These are phyloP conservation scores for Tulasnella sp. DNA, from an alignment of 768 basidiomycete species.

Conservation along the genomic window DNA sequence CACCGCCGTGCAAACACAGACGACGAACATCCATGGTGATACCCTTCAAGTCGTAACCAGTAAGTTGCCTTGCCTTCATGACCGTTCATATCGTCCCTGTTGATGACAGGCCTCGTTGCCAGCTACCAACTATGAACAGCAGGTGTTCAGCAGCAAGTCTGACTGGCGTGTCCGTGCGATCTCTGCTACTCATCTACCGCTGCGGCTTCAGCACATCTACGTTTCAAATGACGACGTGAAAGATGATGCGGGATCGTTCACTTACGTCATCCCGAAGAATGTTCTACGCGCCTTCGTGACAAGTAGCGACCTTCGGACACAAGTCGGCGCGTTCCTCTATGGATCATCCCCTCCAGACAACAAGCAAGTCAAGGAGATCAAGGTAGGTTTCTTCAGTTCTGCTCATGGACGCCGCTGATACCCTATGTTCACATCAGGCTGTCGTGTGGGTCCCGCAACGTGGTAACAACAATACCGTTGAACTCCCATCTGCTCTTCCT, in stretches of 20 bases:
- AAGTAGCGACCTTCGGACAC: conserved; percentile 88
- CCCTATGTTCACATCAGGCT: conserved; percentile 37
- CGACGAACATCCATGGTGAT: conserved; percentile 95
- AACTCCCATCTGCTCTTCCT: conserved; percentile 80
- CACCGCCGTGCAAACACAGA: conserved; percentile 94
- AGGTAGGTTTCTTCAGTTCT: conserved; percentile 34
- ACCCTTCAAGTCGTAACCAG: conserved; percentile 91
- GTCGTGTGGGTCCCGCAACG: conserved; percentile 97
- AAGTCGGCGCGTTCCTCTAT: conserved; percentile 90
- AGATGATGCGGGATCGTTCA: conserved; percentile 89
- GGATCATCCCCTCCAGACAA: conserved; percentile 91
- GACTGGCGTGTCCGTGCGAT: conserved; percentile 99
- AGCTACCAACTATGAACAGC: conserved; percentile 96
- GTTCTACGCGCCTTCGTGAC: conserved; percentile 87
- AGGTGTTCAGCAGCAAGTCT: conserved; percentile 98
- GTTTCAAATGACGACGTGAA: conserved; percentile 99
- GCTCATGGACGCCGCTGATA: background rate
- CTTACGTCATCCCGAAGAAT: conserved; percentile 96
- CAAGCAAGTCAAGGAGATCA: conserved; percentile 97
- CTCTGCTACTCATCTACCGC: conserved; percentile 88
- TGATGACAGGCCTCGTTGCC: background rate
- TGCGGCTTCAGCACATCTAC: conserved; percentile 96
- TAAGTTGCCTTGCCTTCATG: conserved; percentile 30
- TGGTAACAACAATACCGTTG: conserved; percentile 88
- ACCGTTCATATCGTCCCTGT: background rate